Evolutionary conservation across 2,329 filamentous ascomycete genomes (phyloP).

Genomic region (Paraconiothyrium sp.): DNA sequence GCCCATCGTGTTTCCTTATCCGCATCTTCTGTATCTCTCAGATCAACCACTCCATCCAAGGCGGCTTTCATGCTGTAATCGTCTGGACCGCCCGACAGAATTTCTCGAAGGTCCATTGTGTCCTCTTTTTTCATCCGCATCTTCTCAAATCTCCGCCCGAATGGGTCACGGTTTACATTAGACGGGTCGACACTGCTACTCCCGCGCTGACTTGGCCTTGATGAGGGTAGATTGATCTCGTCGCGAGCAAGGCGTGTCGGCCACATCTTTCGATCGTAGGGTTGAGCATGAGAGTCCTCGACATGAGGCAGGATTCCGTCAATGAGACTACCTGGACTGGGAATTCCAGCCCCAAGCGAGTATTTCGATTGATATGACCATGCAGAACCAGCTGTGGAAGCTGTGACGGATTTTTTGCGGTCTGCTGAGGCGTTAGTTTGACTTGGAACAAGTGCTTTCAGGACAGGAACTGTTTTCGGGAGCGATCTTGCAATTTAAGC

Average conservation of each 20-base stretch:
- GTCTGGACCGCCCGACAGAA: slow-evolving; percentile 18
- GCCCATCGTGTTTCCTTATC: slow-evolving; percentile 49
- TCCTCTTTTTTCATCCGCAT: background rate
- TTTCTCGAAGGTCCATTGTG: slow-evolving; percentile 10
- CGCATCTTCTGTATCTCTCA: slow-evolving; percentile 51
- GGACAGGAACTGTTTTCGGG: background rate
- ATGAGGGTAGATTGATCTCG: slow-evolving; percentile 14
- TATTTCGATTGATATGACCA: slow-evolving; percentile 1
- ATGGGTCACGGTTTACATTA: background rate
- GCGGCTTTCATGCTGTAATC: slow-evolving; percentile 14
- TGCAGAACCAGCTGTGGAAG: background rate
- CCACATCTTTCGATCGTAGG: slow-evolving; percentile 18
- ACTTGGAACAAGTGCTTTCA: background rate
- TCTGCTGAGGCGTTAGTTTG: background rate
- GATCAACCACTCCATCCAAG: slow-evolving; percentile 46
- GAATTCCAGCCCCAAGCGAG: slow-evolving; percentile 16
- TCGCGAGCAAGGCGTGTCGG: slow-evolving; percentile 16
- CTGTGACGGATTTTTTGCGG: slow-evolving; percentile 9
- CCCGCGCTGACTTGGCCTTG: background rate
- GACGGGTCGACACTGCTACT: slow-evolving; percentile 7
- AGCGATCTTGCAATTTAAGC: background rate
- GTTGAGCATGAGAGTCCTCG: slow-evolving; percentile 10
- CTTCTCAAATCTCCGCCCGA: slow-evolving; percentile 2
- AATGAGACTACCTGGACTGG: slow-evolving; percentile 21
- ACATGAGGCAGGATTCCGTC: slow-evolving; percentile 22